Evolutionary conservation across 2,329 filamentous ascomycete species (phyloP).

Genomic region (Myrmaecium sp.): DNA sequence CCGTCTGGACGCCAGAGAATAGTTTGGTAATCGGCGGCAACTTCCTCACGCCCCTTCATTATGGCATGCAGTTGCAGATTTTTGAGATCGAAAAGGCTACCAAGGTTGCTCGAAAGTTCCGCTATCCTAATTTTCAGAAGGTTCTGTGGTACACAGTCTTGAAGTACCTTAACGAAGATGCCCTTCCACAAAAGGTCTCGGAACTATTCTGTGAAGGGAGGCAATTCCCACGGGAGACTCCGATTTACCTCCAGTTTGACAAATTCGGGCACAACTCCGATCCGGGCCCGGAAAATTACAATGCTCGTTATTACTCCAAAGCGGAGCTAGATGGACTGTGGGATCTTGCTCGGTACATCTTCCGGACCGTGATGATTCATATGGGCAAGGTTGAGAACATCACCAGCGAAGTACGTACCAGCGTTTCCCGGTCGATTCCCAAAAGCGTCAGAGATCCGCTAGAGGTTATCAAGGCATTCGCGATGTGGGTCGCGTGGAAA

Average conservation of each 20-base stretch:
- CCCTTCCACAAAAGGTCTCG: conserved; percentile 39
- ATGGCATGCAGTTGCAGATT: conserved; percentile 48
- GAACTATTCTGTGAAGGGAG: conserved; percentile 38
- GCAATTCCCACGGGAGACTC: conserved; percentile 36
- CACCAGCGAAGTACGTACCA: conserved; percentile 39
- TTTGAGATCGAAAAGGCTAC: conserved; percentile 51
- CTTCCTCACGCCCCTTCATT: conserved; percentile 48
- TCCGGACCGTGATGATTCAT: conserved; percentile 45
- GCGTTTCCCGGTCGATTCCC: conserved; percentile 45
- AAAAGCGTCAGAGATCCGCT: conserved; percentile 44
- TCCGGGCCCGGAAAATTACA: conserved; percentile 36
- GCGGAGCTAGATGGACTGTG: conserved; percentile 43
- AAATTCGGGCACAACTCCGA: conserved; percentile 34
- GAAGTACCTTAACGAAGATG: conserved; percentile 46
- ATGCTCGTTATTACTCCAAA: conserved; percentile 45
- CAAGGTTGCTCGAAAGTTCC: conserved; percentile 46
- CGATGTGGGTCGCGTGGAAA: conserved; percentile 52
- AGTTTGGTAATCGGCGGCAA: conserved; percentile 57
- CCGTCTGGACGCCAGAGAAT: conserved; percentile 53
- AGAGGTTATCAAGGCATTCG: conserved; percentile 41
- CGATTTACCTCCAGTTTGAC: conserved; percentile 42
- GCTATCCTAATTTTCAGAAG: conserved; percentile 52
- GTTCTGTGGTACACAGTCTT: conserved; percentile 52
- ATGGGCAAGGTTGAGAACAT: conserved; percentile 44
- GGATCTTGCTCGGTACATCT: conserved; percentile 42